Conservation (phyloP, 768 basidiomycete genomes). For the Cantharellus anzutake region DNA sequence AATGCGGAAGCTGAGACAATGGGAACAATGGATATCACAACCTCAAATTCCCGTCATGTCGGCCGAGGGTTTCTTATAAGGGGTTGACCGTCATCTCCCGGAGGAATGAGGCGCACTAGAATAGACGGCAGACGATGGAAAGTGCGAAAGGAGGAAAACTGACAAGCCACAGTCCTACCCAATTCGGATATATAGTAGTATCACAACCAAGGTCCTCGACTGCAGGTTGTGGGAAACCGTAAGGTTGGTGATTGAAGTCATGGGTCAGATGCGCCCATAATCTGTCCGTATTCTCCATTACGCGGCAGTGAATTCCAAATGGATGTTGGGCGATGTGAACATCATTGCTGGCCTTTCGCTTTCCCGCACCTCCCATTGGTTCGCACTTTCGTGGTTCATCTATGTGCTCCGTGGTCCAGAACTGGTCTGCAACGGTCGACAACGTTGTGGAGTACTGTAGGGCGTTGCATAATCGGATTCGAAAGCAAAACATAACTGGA, state of each 20-base stretch:
- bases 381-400: too few species aligned
- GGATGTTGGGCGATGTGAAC: too few species aligned
- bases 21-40: background rate
- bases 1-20: background rate
- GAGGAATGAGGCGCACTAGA: background rate
- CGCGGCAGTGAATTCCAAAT: too few species aligned
- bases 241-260: background rate
- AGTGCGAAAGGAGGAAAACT: background rate
- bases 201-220: background rate
- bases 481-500: too few species aligned
- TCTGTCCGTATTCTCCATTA: too few species aligned
- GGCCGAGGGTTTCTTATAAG: background rate
- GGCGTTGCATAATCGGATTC: too few species aligned
- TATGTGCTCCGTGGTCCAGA: too few species aligned
- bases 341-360: too few species aligned
- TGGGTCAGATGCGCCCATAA: background rate
- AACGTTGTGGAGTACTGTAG: too few species aligned
- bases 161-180: background rate
- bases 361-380: too few species aligned
- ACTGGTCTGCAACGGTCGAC: too few species aligned
- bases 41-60: background rate
- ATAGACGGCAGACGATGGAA: background rate
- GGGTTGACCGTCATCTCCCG: background rate
- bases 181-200: background rate
- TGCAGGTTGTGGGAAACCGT: background rate